phyloP scores from a whole-genome alignment of 208 protist species.

The Wallacemonas sp. region DNA sequence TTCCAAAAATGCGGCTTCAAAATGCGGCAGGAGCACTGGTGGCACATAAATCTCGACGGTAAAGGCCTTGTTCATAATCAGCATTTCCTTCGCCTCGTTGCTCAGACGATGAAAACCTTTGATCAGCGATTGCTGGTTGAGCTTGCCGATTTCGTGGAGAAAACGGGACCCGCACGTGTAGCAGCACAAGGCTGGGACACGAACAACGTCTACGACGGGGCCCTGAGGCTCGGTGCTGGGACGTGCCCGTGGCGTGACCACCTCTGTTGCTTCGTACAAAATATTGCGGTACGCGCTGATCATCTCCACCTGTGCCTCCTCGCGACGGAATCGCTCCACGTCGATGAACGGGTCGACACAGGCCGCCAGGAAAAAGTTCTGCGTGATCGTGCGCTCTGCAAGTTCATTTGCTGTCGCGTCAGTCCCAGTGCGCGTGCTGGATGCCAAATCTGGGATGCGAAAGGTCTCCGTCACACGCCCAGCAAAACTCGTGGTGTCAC shows the following conservation, averaged over 20 bases:
- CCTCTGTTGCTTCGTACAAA: conserved; percentile 75
- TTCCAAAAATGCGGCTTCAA: conserved; percentile 67
- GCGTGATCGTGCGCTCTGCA: conserved; percentile 11
- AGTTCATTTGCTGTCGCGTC: not conserved
- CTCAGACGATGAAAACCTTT: conserved; percentile 87
- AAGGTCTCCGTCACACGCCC: conserved; percentile 1
- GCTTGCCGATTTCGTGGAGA: conserved; percentile 70
- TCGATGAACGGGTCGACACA: conserved; percentile 77
- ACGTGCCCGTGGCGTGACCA: not conserved
- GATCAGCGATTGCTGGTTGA: conserved; percentile 84
- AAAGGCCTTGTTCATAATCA: conserved; percentile 64
- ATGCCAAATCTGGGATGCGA: not conserved
- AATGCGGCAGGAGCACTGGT: conserved; percentile 55
- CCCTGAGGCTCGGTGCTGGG: not conserved
- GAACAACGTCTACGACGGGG: conserved; percentile 57
- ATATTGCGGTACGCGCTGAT: conserved; percentile 88
- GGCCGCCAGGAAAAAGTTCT: conserved; percentile 38
- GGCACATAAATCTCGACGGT: conserved; percentile 81
- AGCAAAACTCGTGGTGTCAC: conserved; percentile 60
- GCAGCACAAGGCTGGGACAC: conserved; percentile 66
- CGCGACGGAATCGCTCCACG: conserved; percentile 59
- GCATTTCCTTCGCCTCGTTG: conserved; percentile 70
- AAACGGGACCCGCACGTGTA: conserved; percentile 54
- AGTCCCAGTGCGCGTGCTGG: not conserved
- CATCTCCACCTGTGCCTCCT: conserved; percentile 90